Evolutionary conservation across 441 rosid species (phyloP), one percentile per base, ranked within the genome.

Genomic region (Bocquillonia castaneifolia): DNA sequence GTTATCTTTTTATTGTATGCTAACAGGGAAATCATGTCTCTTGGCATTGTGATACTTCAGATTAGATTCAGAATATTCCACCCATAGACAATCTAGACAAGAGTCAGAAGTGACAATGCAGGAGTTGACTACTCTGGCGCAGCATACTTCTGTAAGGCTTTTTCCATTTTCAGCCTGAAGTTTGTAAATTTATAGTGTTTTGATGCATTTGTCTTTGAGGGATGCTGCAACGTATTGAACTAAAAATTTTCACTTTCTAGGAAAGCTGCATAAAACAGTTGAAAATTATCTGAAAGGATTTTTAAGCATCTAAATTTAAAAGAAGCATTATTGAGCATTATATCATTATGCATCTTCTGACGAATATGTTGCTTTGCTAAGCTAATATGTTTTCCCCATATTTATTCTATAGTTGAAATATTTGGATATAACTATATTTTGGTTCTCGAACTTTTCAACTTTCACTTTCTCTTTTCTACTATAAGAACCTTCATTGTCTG

Each of bases 111-210:
- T 37, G 57, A 81, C 61, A 66, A 83, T 89, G 87, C 83, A 79
- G 69, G 94, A 88, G 76, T 77, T 93, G 63, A 82, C 83, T 53
- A 74, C 82, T 72, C 82, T 91, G 66, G 96, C 85, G 47, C 92
- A 86, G 48, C 71, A 82, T 72, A 89, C 97, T 72, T 87, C 91
- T 39, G 97, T 91, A 84, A 74, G 97, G 79, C 72, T 66, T 54
- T 34, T 51, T 25, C 59, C 25, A 31, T 55, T 28, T 59, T 34
- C 7, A 51, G 23, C 20, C 40, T 28, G 68, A 56, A 42, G 53
- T 51, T 68, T 63, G 31, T 6, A 25, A 5, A 54, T 48, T 29
- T n/a, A 39, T 25, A 28, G 14, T 17, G 42, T 9, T 60, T 68
- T 17, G 60, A 60, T 58, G 29, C 28, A 12, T 56, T 50, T 29